Evolutionary conservation across 2,329 filamentous ascomycete genomes (phyloP).

Genomic region (Aureobasidium sp.): DNA sequence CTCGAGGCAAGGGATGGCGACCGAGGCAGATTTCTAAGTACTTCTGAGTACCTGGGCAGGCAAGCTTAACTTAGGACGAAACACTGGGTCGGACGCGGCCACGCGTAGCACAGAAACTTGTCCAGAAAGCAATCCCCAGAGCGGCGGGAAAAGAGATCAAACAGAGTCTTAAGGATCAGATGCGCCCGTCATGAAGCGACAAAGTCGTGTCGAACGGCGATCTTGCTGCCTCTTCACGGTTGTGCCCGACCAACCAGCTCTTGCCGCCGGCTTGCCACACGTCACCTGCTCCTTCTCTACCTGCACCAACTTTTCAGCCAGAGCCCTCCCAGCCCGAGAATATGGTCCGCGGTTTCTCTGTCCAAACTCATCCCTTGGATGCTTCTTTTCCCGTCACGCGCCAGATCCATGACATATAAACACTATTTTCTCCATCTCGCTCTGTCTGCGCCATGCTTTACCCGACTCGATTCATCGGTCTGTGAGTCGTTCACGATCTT

Average conservation of each 20-base stretch:
- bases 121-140: background rate
- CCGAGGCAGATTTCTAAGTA: background rate
- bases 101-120: slow-evolving; percentile 5
- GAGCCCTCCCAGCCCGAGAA: background rate
- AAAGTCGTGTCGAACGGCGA: slow-evolving; percentile 1
- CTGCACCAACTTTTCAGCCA: slow-evolving; percentile 5
- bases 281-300: slow-evolving; percentile 8
- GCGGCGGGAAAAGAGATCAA: background rate
- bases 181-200: slow-evolving; percentile 13
- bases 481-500: background rate
- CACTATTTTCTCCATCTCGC: background rate
- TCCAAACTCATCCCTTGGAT: background rate
- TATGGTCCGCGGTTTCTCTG: slow-evolving; percentile 4
- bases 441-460: background rate
- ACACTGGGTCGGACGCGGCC: background rate
- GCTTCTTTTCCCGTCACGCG: background rate
- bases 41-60: background rate
- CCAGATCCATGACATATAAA: background rate
- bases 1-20: slow-evolving; percentile 9
- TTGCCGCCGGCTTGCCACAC: background rate
- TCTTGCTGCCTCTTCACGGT: slow-evolving; percentile 1
- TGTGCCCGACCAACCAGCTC: slow-evolving; percentile 14
- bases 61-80: background rate
- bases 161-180: slow-evolving; percentile 11
- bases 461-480: background rate